Evolutionary conservation across 768 basidiomycete genomes (phyloP).

Genomic region (Serendipita indica): DNA sequence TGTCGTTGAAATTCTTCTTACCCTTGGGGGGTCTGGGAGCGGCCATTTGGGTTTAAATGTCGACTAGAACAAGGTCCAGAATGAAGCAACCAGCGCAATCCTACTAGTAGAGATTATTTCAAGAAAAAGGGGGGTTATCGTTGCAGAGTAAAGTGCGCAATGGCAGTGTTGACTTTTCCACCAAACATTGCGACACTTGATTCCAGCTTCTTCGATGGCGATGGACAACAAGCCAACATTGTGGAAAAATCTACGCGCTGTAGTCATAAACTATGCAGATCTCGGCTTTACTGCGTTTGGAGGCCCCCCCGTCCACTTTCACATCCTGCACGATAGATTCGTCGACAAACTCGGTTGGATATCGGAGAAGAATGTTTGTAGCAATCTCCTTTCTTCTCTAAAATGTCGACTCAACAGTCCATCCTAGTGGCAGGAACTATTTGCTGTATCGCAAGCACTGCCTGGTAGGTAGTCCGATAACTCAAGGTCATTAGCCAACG

Average conservation of each 20-base stretch:
- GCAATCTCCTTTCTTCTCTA: not conserved
- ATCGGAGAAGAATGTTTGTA: not conserved
- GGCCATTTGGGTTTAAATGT: constrained; percentile 1
- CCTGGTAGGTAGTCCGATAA: not conserved
- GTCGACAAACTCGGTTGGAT: not conserved
- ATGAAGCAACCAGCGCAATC: constrained; percentile 1
- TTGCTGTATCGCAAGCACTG: constrained; percentile 1
- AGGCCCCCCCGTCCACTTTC: constrained; percentile 36
- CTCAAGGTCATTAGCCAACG: not conserved
- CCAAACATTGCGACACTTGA: not conserved
- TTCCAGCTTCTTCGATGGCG: not conserved
- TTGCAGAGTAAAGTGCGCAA: not conserved
- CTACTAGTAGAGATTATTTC: not conserved
- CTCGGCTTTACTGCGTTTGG: constrained; percentile 35
- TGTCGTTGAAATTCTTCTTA: not conserved
- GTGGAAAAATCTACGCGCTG: not conserved
- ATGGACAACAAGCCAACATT: not conserved
- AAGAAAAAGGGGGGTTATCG: not conserved
- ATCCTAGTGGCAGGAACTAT: not conserved
- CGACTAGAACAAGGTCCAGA: constrained; percentile 1
- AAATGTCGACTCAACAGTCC: not conserved
- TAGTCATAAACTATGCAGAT: constrained; percentile 13
- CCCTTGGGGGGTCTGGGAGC: constrained; percentile 5
- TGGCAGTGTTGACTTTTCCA: not conserved
- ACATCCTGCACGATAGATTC: constrained; percentile 26